Conservation (phyloP, 768 basidiomycete genomes). For the Boletus insuetus region DNA sequence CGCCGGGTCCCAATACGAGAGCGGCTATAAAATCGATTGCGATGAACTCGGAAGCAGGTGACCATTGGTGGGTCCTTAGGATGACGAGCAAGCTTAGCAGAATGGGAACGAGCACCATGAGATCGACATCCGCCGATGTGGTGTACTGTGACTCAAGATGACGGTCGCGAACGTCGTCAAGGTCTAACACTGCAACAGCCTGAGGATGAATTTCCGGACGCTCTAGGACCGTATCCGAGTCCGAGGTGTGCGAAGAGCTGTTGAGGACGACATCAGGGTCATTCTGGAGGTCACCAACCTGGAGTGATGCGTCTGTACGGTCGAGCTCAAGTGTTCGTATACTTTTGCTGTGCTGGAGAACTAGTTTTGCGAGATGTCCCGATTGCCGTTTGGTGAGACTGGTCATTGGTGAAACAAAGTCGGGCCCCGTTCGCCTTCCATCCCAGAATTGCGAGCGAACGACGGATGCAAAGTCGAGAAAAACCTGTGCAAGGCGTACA, state of each 20-base stretch:
- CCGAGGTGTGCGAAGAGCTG: background rate
- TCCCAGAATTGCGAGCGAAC: constrained; percentile 19
- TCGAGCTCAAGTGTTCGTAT: background rate
- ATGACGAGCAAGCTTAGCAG: constrained; percentile 9
- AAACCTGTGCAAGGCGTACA: constrained; percentile 9
- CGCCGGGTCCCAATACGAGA: constrained; percentile 16
- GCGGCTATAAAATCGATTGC: constrained; percentile 7
- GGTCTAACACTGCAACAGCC: constrained; percentile 11
- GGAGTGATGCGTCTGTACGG: background rate
- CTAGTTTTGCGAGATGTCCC: constrained; percentile 13
- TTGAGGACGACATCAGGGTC: background rate
- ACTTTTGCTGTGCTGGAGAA: constrained; percentile 12
- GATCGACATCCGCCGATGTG: constrained; percentile 9
- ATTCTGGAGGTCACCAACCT: background rate
- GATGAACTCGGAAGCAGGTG: constrained; percentile 2
- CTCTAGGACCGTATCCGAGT: background rate
- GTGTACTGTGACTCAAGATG: constrained; percentile 6
- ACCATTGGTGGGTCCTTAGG: constrained; percentile 6
- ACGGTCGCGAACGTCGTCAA: background rate
- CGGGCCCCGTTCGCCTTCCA: constrained; percentile 18
- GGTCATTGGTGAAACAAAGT: constrained; percentile 18
- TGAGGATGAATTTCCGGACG: background rate
- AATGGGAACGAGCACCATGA: constrained; percentile 13
- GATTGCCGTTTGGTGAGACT: constrained; percentile 19
- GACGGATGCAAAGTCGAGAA: constrained; percentile 14